phyloP scores from a whole-genome alignment of 371 early-diverging fungal species.

The Mortierella sp. region DNA sequence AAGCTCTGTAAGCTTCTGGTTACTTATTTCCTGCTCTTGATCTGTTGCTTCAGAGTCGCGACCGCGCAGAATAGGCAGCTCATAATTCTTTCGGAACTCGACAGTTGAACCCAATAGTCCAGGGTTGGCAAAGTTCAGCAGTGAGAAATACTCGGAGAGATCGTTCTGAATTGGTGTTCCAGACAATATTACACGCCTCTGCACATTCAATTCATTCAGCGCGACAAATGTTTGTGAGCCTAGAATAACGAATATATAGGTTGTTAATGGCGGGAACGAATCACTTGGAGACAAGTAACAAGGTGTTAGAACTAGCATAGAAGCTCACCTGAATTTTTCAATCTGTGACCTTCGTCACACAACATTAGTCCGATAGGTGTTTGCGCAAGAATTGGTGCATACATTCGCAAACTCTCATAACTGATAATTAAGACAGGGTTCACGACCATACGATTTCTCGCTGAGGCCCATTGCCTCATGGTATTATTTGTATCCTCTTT shows the following conservation, averaged over 20 bases:
- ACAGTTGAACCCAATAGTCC: constrained; percentile 92
- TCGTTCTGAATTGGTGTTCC: constrained; percentile 99
- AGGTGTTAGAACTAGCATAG: neutral
- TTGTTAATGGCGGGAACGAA: neutral
- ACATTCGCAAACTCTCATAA: constrained; percentile 92
- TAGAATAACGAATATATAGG: constrained; percentile 10
- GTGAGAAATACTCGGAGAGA: constrained; percentile 93
- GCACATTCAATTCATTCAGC: constrained; percentile 85
- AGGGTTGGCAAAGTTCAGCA: constrained; percentile 96
- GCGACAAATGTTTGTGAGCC: constrained; percentile 90
- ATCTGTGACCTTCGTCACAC: constrained; percentile 98
- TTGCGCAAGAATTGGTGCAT: constrained; percentile 78
- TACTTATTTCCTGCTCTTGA: constrained; percentile 83
- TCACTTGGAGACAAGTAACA: too few relatives aligned
- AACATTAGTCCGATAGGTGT: constrained; percentile 93
- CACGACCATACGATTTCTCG: constrained; percentile 84
- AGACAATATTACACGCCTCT: constrained; percentile 92
- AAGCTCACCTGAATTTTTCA: constrained; percentile 86
- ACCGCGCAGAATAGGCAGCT: constrained; percentile 93
- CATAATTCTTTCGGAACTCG: constrained; percentile 94
- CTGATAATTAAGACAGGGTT: constrained; percentile 95
- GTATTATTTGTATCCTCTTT: constrained; percentile 87
- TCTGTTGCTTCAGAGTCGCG: constrained; percentile 93
- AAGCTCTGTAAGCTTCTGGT: constrained; percentile 89
- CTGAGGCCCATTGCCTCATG: constrained; percentile 85